A percentile compares a stretch with the other conserved stretches of the same genome.
Evolutionary conservation across 176 grass and related monocot species (phyloP).

Genomic region (Cenchrus fungigraminus): DNA sequence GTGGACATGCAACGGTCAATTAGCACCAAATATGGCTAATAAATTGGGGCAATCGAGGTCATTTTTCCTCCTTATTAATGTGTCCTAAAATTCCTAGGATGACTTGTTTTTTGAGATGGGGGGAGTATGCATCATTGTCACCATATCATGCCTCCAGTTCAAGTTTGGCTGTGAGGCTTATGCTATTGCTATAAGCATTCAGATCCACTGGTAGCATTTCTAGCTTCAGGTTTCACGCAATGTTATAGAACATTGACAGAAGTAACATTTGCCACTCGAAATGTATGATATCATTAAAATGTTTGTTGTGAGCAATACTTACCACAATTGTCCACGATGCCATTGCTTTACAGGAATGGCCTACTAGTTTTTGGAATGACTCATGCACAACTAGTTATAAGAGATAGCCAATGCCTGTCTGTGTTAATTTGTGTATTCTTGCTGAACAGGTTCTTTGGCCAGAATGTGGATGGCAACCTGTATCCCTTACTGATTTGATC

Average conservation of each 20-base stretch:
- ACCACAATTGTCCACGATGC: not conserved
- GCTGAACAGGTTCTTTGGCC: slow-evolving; percentile 77
- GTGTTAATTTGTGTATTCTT: slow-evolving; percentile 32
- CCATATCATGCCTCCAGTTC: slow-evolving; percentile 3
- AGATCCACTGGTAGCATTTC: slow-evolving; percentile 5
- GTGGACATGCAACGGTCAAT: too few relatives aligned
- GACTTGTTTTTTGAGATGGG: too few relatives aligned
- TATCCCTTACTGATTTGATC: slow-evolving; percentile 82
- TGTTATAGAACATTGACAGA: not conserved
- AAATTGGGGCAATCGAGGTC: too few relatives aligned
- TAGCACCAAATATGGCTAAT: too few relatives aligned
- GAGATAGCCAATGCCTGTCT: not conserved
- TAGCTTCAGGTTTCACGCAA: not conserved
- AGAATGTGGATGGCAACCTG: slow-evolving; percentile 84
- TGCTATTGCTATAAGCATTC: slow-evolving; percentile 1
- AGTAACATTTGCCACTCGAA: not conserved
- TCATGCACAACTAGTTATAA: not conserved
- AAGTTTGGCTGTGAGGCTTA: not conserved
- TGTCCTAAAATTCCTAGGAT: too few relatives aligned
- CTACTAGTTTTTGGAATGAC: not conserved
- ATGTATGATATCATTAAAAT: not conserved
- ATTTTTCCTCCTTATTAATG: too few relatives aligned
- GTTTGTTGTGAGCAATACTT: not conserved
- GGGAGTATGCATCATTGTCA: slow-evolving; percentile 3
- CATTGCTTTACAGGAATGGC: not conserved